Base-by-base conservation (phyloP, 108 stramenopile species). In the Conticribra weissflogii region DNA sequence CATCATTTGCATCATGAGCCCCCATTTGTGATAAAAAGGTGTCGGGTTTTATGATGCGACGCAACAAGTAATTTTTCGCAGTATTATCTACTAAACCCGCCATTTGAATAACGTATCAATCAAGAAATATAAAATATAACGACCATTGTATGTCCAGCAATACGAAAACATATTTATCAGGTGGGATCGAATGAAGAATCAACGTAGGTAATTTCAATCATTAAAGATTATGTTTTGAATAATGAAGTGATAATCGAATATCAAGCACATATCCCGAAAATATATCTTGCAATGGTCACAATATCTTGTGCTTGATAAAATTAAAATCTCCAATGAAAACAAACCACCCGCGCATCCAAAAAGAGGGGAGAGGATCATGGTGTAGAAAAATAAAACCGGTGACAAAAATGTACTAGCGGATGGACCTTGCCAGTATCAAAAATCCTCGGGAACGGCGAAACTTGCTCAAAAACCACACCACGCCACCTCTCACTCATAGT, bases 291-390 rank as follows among this genome's bases (percentile, higher is more conserved):
- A 52, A 18, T 65, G 51, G 52, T 52, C 52, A 49, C 21, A 25
- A 48, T 65, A 33, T 53, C 33, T 32, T 53, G 57, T 50, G 58
- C 17, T 50, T 31, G 19, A 57, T 45, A 18, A 30, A 15, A 41
- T 22, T 34, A 44, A 27, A 71, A 45, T 44, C 12, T 46, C 34
- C 50, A 52, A 19, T 59, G 15, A 58, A 46, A 27, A 9, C 28
- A 50, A 0, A 57, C 50, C 41, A 59, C 41, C 25, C 36, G 34
- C 71, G 61, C 25, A 54, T 62, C 62, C 54, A 76, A 69, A 77
- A 77, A 69, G 36, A 59, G 63, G 70, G 62, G 76, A 77, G 76
- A 77, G 76, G 76, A 63, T 76, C 74, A 68, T 77, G 76, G 68
- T 77, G 76, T 56, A 65, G 63, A 62, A 69, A 67, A 47, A 47